Base-by-base conservation (phyloP, 129 eudicot genomes). In the Silybum marianum region DNA sequence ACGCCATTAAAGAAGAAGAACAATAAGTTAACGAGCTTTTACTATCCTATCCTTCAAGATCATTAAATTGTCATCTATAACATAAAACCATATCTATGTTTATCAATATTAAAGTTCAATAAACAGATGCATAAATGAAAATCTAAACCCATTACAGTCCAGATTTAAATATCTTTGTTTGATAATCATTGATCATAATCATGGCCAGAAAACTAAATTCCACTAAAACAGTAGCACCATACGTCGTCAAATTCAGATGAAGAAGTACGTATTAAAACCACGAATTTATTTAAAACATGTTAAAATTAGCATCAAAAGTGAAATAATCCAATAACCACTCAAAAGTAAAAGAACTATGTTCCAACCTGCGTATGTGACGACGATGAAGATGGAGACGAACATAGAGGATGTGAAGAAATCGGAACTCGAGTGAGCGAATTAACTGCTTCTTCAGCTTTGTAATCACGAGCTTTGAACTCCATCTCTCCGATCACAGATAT, bases 381-480 rank as follows among this genome's bases (percentile, higher is more conserved):
- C 0, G 88, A 80, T 18, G 76, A 8, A 11, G 70, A 40, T 14
- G 82, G 46, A 26, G 83, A 80, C 48, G 87, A 62, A 24, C 81
- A 88, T 40, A 91, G 89, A 77, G 97, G 97, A 82, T 91, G 88
- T 10, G 83, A 69, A 44, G 85, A 83, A 34, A 82, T 86, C n/a
- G 73, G 82, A 39, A 79, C 72, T 40, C 92, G 85, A 0, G 80
- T 75, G 71, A 89, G 88, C 28, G 87, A 84, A 67, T 84, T 73
- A 3, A 82, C 25, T 83, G 69, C 73, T 67, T 88, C 88, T 78
- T 89, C 90, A 72, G 82, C 90, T 84, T 39, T 83, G 78, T 84
- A 91, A 71, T 91, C 85, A 54, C 97, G 89, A 44, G 51, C 76
- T 81, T 88, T 86, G 68, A 91, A 86, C 60, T 86, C 87, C 79